Conservation (phyloP, 768 basidiomycete genomes). For the Cubamyces sp. region DNA sequence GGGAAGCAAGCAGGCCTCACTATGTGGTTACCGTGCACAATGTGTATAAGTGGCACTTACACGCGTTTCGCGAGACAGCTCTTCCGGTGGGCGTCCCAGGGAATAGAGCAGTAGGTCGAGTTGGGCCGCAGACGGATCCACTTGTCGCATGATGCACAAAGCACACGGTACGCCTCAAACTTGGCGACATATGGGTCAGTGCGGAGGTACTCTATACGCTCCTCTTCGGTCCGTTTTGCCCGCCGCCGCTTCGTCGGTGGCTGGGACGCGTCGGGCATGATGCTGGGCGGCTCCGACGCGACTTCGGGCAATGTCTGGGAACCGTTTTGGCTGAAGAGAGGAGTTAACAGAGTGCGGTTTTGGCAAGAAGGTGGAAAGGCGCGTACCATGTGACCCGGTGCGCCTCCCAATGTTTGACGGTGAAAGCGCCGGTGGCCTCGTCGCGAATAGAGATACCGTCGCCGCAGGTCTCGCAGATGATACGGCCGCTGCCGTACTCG, state of each 20-base stretch:
- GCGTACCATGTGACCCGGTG: constrained; percentile 64
- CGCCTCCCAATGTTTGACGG: constrained; percentile 68
- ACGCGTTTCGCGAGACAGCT: constrained; percentile 80
- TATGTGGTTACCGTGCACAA: not conserved
- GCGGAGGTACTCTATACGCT: constrained; percentile 70
- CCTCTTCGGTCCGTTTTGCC: constrained; percentile 77
- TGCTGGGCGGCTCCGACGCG: constrained; percentile 13
- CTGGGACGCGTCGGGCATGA: constrained; percentile 24
- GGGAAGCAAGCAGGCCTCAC: constrained; percentile 1
- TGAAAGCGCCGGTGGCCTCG: constrained; percentile 63
- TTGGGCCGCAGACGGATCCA: constrained; percentile 88
- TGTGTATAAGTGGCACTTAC: constrained; percentile 43
- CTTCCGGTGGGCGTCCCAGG: constrained; percentile 86
- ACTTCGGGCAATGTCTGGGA: constrained; percentile 20
- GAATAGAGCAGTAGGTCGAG: constrained; percentile 86
- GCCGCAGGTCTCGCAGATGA: constrained; percentile 69
- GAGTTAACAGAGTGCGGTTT: constrained; percentile 2
- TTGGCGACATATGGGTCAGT: constrained; percentile 78
- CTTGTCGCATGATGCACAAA: constrained; percentile 81
- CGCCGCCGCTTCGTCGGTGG: constrained; percentile 58
- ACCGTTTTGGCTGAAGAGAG: constrained; percentile 26
- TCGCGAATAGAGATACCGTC: constrained; percentile 68
- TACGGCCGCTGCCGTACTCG: constrained; percentile 69
- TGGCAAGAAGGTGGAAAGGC: not conserved
- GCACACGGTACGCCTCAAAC: constrained; percentile 79